Percentiles rank a stretch among this genome's conserved stretches.
These are phyloP conservation scores for Phaseolus coccineus DNA, from an alignment of 331 rosid species.

Conservation along the genomic window DNA sequence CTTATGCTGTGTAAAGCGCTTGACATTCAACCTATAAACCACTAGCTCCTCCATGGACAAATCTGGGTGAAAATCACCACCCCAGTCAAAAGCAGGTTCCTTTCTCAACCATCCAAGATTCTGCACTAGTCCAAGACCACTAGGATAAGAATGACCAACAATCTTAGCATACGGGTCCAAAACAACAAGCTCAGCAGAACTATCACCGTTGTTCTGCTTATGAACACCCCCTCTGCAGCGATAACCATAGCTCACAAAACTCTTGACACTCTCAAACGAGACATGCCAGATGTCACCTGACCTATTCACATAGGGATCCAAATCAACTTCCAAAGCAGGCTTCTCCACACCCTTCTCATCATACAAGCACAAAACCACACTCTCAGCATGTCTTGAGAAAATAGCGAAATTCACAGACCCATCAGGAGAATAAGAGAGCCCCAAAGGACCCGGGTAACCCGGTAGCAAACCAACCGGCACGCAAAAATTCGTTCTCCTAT, in stretches of 20 bases:
- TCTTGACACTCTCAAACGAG: conserved; percentile 60
- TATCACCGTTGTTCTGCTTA: conserved; percentile 42
- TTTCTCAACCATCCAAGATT: conserved; percentile 66
- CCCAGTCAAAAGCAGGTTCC: conserved; percentile 84
- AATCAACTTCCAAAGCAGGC: conserved; percentile 91
- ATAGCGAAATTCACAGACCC: conserved; percentile 79
- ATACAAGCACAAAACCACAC: conserved; percentile 86
- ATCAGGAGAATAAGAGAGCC: conserved; percentile 67
- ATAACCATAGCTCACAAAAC: conserved; percentile 80
- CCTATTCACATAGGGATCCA: conserved; percentile 85
- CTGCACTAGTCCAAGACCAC: conserved; percentile 50
- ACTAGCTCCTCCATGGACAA: conserved; percentile 70
- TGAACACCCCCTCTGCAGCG: conserved; percentile 55
- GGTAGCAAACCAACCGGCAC: conserved; percentile 80
- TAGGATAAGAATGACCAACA: conserved; percentile 52
- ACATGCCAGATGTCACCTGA: conserved; percentile 95
- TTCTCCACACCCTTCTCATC: conserved; percentile 53
- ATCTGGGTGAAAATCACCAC: conserved; percentile 57
- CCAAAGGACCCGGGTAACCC: conserved; percentile 74
- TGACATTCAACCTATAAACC: conserved; percentile 76
- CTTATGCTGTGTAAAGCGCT: conserved; percentile 65
- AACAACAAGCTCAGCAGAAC: conserved; percentile 45
- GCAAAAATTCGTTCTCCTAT: conserved; percentile 70
- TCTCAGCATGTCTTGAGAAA: conserved; percentile 72
- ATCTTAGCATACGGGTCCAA: conserved; percentile 90